Base-by-base conservation (phyloP, 1,139 yeast genomes). In the Saccharomyces hybrid region DNA sequence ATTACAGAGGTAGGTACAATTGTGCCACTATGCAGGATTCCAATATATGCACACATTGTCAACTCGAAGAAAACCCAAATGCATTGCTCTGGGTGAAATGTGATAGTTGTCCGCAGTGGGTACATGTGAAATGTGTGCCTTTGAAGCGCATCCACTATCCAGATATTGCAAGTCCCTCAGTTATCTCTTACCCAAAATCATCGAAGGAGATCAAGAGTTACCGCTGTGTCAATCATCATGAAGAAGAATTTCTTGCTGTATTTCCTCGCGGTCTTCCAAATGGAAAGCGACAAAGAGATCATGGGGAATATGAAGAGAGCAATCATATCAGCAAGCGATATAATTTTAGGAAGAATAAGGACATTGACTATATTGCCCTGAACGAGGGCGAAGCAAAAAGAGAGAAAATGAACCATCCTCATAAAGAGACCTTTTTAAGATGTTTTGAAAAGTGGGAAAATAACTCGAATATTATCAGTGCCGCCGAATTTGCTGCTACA, bases 301-400 rank as follows among this genome's bases (percentile, higher is more conserved):
- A 11, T 31, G 49, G 23, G 50, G 41, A 7, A 20, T 25, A 34
- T n/a, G 44, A 42, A 11, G 42, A 16, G 20, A 48, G 41, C 38
- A 31, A 20, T 20, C 34, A 32, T 46, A 32, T 42, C 51, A 47
- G 55, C 46, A 57, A 56, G 52, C 59, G 61, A 49, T 55, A 56
- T 42, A 57, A 61, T 20, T 50, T 63, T 32, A 57, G 68, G 49
- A 55, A 78, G 13, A 73, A 75, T 49, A 71, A 75, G 8, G 75
- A 75, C 51, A 78, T 89, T 48, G 96, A 90, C 67, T 90, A 90
- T 66, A 83, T 82, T 8, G 95, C 96, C 0, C 72, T 90, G 61
- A 81, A 90, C 65, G 86, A 83, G 52, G 96, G 96, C 1, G 87
- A 84, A 41, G 74, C 78, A 5, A 77, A 83, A n/a, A 77, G 83